phyloP scores from a whole-genome alignment of 441 rosid genomes.

The Euphorbia neoarborescens region DNA sequence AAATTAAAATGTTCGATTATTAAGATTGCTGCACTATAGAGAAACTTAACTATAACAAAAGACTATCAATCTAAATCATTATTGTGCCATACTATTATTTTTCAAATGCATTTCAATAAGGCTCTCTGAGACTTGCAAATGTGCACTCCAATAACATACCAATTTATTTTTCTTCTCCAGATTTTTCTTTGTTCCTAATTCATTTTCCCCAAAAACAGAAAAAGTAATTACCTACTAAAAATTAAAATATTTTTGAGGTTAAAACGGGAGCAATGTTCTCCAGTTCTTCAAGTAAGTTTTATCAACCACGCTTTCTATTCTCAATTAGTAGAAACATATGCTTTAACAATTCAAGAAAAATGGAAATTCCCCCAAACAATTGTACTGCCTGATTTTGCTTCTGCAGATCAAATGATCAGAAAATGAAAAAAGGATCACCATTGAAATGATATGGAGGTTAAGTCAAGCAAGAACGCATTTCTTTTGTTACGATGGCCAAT shows the following conservation, averaged over 20 bases:
- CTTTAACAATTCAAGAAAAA: not conserved
- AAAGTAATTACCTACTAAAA: not conserved
- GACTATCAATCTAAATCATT: not conserved
- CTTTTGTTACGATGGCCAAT: not conserved
- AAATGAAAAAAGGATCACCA: not conserved
- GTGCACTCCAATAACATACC: not conserved
- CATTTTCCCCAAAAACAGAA: not conserved
- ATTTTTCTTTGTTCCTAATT: not conserved
- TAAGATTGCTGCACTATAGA: slow-evolving; percentile 13
- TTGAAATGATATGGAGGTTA: not conserved
- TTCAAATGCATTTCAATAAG: not conserved
- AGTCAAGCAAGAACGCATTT: not conserved
- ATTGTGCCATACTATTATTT: not conserved
- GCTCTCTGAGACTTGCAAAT: not conserved
- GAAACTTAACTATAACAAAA: not conserved
- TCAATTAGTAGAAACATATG: not conserved
- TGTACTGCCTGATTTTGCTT: not conserved
- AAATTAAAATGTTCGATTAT: slow-evolving; percentile 20
- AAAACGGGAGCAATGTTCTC: not conserved
- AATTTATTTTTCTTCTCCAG: not conserved
- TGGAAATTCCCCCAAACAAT: not conserved
- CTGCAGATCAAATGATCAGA: not conserved
- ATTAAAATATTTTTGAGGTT: not conserved
- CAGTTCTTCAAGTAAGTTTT: not conserved
- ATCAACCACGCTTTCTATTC: not conserved